phyloP scores from a whole-genome alignment of 768 basidiomycete genomes.

The Kockovaella imperatae region DNA sequence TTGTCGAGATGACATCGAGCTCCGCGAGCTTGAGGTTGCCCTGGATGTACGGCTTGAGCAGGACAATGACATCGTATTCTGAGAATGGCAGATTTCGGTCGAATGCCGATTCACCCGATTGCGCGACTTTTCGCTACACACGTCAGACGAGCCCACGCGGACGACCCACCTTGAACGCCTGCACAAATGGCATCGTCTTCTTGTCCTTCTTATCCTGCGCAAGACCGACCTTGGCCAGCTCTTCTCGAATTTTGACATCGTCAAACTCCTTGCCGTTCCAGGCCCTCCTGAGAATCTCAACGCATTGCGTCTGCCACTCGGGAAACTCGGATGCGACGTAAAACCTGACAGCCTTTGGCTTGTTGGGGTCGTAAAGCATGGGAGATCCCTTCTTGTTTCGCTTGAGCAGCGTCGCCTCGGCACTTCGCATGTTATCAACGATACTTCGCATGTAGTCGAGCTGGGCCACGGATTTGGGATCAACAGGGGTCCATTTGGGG shows the following conservation, averaged over 20 bases:
- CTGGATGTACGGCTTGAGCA: constrained; percentile 72
- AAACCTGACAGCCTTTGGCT: constrained; percentile 74
- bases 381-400: constrained; percentile 58
- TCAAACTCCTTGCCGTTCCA: constrained; percentile 61
- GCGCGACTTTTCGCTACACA: constrained; percentile 47
- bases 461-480: constrained; percentile 62
- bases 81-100: constrained; percentile 74
- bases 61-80: constrained; percentile 62
- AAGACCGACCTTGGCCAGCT: constrained; percentile 62
- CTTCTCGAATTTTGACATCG: constrained; percentile 65
- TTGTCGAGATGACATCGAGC: constrained; percentile 56
- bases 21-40: constrained; percentile 47
- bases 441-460: constrained; percentile 78
- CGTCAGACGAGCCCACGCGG: background rate
- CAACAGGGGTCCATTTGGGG: constrained; percentile 62
- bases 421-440: constrained; percentile 85
- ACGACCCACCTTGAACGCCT: constrained; percentile 72
- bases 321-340: constrained; percentile 88
- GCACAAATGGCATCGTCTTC: constrained; percentile 87
- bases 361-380: constrained; percentile 63
- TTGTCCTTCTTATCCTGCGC: constrained; percentile 99
- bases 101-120: constrained; percentile 60
- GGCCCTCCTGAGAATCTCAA: constrained; percentile 63
- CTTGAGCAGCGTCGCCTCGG: constrained; percentile 70
- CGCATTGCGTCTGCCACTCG: constrained; percentile 82